Percentiles rank a stretch among this genome's conserved stretches.
Evolutionary conservation across 225 moss, liverwort and hornwort genomes (phyloP).

Genomic region (Anthoceros angustus): DNA sequence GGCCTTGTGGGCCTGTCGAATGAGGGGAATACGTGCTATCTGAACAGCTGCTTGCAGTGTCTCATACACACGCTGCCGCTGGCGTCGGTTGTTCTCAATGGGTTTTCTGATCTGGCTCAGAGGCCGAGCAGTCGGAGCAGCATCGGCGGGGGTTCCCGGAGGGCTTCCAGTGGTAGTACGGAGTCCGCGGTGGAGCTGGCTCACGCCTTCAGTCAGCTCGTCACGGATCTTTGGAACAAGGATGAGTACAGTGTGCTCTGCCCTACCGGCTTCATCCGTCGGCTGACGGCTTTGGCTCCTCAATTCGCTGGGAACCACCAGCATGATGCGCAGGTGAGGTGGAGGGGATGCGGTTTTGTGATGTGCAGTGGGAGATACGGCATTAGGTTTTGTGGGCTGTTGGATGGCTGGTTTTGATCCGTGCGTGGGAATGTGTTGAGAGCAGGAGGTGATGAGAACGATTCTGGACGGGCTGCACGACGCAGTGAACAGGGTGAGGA

Average conservation of each 20-base stretch:
- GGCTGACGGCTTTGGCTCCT: constrained; percentile 46
- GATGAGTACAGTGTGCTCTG: constrained; percentile 36
- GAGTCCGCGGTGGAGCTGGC: constrained; percentile 34
- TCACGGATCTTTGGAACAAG: constrained; percentile 43
- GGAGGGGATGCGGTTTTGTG: neutral
- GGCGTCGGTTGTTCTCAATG: constrained; percentile 32
- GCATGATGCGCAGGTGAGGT: constrained; percentile 50
- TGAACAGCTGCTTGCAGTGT: constrained; percentile 57
- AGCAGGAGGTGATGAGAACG: constrained; percentile 54
- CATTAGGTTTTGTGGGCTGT: no score
- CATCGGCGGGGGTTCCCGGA: constrained; percentile 5
- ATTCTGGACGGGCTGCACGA: constrained; percentile 64
- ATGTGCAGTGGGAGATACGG: constrained; percentile 4
- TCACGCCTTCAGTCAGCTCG: constrained; percentile 36
- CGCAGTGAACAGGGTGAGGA: constrained; percentile 46
- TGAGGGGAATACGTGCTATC: constrained; percentile 64
- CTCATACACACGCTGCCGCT: constrained; percentile 48
- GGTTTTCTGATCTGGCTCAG: constrained; percentile 30
- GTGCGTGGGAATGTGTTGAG: no score
- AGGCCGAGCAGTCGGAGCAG: constrained; percentile 19
- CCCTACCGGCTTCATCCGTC: constrained; percentile 35
- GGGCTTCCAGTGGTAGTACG: neutral
- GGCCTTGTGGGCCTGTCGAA: constrained; percentile 47
- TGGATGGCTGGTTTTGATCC: no score
- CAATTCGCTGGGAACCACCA: constrained; percentile 48